These are phyloP conservation scores for Lanmaoa rubissima DNA, from an alignment of 768 basidiomycete genomes.

Conservation along the genomic window DNA sequence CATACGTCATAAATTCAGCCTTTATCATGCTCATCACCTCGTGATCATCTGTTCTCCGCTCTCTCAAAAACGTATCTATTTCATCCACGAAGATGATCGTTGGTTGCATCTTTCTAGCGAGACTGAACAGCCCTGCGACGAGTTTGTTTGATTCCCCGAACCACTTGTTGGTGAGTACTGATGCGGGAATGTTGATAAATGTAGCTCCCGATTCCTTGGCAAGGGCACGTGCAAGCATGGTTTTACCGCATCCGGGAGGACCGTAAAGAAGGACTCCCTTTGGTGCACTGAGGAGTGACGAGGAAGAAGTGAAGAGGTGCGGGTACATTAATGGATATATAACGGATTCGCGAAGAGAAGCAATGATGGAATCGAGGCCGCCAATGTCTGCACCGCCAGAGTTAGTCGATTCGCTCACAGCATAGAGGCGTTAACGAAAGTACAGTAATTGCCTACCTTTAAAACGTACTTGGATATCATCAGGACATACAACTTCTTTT, in stretches of 20 bases:
- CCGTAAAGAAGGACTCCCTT: conserved; percentile 96
- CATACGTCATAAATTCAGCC: conserved; percentile 91
- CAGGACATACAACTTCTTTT: conserved; percentile 89
- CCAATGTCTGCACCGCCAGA: conserved; percentile 65
- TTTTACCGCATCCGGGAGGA: conserved; percentile 98
- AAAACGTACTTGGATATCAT: conserved; percentile 79
- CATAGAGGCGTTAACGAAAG: background rate
- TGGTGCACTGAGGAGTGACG: conserved; percentile 83
- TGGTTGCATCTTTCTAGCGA: conserved; percentile 91
- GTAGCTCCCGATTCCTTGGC: conserved; percentile 97
- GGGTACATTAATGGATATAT: conserved; percentile 95
- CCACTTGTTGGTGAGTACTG: conserved; percentile 77
- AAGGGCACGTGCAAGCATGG: conserved; percentile 98
- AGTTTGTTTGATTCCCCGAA: conserved; percentile 93
- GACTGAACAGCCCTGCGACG: conserved; percentile 89
- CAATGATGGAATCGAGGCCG: conserved; percentile 87
- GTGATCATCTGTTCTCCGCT: conserved; percentile 85
- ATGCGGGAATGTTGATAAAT: conserved; percentile 86
- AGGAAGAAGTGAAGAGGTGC: conserved; percentile 76
- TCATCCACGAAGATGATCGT: conserved; percentile 99
- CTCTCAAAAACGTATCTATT: conserved; percentile 92
- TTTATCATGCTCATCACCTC: conserved; percentile 99
- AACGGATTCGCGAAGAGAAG: conserved; percentile 89
- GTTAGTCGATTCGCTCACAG: background rate
- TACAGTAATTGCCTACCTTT: conserved; percentile 45